Conservation (phyloP, 768 basidiomycete genomes). For the Auricularia cornea region DNA sequence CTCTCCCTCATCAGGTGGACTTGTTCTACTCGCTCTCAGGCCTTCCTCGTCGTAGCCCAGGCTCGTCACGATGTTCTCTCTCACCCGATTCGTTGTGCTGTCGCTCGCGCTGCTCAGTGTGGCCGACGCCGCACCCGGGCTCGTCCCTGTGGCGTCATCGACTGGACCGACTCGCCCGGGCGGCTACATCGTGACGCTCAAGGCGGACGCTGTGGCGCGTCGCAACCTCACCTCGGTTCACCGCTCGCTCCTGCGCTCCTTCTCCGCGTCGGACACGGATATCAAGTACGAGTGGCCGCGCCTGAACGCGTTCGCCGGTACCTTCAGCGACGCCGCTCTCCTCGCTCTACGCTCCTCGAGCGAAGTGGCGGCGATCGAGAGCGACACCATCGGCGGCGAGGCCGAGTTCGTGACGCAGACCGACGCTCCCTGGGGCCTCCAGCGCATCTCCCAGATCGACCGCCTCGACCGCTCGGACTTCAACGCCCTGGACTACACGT, state of each 20-base stretch:
- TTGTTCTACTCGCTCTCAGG: too few relatives aligned
- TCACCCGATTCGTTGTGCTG: neutral
- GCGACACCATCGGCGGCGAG: conserved; percentile 33
- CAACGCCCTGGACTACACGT: conserved; percentile 20
- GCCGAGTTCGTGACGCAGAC: conserved; percentile 9
- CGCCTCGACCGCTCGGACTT: neutral
- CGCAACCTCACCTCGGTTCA: neutral
- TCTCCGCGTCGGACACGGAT: neutral
- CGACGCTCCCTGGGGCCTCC: conserved; percentile 4
- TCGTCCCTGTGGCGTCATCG: neutral
- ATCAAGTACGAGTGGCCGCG: neutral
- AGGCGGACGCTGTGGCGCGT: neutral
- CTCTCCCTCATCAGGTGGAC: too few relatives aligned
- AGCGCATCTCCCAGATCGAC: neutral
- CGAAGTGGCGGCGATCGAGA: conserved; percentile 20
- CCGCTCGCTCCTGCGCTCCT: neutral
- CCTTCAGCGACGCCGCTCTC: conserved; percentile 14
- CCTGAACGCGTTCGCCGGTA: neutral
- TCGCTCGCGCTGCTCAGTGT: neutral
- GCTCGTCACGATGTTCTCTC: neutral
- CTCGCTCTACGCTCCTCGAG: conserved; percentile 18
- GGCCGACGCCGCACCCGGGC: neutral
- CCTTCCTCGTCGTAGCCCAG: too few relatives aligned
- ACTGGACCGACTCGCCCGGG: neutral
- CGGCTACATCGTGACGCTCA: neutral